Evolutionary conservation across 257 asterid genomes (phyloP), one percentile per base, ranked within the genome.

Genomic region (Craterostigma plantagineum): DNA sequence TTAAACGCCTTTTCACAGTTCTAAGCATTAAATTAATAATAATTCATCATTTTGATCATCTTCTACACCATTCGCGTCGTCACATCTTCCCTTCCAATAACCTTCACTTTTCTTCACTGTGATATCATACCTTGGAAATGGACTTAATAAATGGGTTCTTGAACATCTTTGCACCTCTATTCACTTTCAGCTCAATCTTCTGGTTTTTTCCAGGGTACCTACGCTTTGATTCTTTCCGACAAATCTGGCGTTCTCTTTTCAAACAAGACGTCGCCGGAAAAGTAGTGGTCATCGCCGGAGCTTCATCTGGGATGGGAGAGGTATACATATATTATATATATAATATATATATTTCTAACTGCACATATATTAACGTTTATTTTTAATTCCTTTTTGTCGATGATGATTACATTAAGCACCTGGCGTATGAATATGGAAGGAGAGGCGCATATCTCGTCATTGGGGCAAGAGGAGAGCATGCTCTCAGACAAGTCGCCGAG

Each of bases 231-330:
- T 55, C 49, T 0, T 12, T 61, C 27, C 59, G 8, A 10, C 57
- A 35, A 42, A 0, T 66, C 6, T 64, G 70, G 42, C 61, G 76
- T 10, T 63, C 81, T 10, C 6, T 72, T 27, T 70, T 67, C 68
- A 38, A 52, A 30, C 84, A 76, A 17, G 43, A 70, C 35, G 42
- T 79, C 11, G 60, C 79, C 54, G 84, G 84, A 46, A 79, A 77
- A 13, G 79, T 81, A 0, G 77, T 77, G n/a, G 50, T 77, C 55
- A 65, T 81, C 55, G 64, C 87, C 43, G 92, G 84, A 33, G 92
- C 87, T 9, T 77, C 94, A 12, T 81, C 92, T 4, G 84, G 92
- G 16, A 77, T 77, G 0, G 94, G 87, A 50, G 91, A 80, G 91
- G 93, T 76, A 34, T 4, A 11, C 9, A 43, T 15, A 16, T 9